Base-by-base conservation (phyloP, 768 basidiomycete genomes). In the Leccinum longicurvipes region DNA sequence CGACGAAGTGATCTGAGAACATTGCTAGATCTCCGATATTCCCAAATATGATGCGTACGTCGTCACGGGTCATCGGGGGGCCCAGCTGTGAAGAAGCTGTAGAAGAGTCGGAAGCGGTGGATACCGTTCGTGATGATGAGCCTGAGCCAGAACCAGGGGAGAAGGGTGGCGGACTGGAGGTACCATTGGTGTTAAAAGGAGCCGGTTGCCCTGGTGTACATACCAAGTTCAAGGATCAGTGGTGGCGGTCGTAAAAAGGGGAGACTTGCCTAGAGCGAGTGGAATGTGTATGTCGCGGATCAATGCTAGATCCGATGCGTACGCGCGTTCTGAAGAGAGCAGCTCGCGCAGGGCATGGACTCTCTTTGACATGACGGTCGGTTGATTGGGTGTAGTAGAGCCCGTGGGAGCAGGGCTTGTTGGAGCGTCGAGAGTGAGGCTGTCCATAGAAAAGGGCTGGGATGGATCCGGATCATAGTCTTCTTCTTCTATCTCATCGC, bases 241-340 rank as follows among this genome's bases (percentile, higher is more conserved):
- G 49, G 19, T 24, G 31, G 4, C 10, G 5, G 32, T 4, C n/a
- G 52, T 44, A 32, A 58, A 51, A 56, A 45, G 53, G 36, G 59
- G 53, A 12, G 39, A 77, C 80, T 59, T 73, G 82, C 91, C 90
- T 63, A 87, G 75, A 46, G 90, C 91, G 51, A 91, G 72, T 6
- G 89, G 89, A 39, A 92, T 84, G 62, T 93, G 86, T 24, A 92
- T 79, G 57, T 89, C 85, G 51, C 85, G 79, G 59, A 93, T 83
- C 52, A 92, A 75, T 15, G 85, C 86, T 25, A 93, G 76, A 76
- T 93, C 91, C n/a, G 84, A 84, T 12, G 91, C 86, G 70, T 92
- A 92, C 1, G 88, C 86, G 25, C 87, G 77, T 65, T 93, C 91
- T 21, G 88, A 89, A 11, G 86, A 82, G 45, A 93, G 78, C 25